Conservation (phyloP, 2,329 filamentous ascomycete genomes). For the Metarhizium robertsii region DNA sequence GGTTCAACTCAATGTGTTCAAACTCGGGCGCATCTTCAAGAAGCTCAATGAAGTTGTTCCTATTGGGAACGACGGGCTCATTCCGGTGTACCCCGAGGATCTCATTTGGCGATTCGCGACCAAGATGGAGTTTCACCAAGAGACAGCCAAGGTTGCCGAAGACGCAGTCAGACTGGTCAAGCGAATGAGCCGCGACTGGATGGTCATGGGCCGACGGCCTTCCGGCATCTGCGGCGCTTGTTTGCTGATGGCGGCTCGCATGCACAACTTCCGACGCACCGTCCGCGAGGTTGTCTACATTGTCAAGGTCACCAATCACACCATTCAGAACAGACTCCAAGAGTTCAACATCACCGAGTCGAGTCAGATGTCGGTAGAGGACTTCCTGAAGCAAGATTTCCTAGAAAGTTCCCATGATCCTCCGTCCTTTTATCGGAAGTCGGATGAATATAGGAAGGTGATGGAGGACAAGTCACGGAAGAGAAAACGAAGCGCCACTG, state of each 20-base stretch:
- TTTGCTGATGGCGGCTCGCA: constrained; percentile 86
- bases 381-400: constrained; percentile 67
- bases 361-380: constrained; percentile 75
- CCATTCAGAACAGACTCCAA: constrained; percentile 80
- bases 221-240: constrained; percentile 92
- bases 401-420: constrained; percentile 70
- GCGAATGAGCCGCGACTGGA: constrained; percentile 96
- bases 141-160: constrained; percentile 74
- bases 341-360: constrained; percentile 87
- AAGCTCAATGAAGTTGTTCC: constrained; percentile 64
- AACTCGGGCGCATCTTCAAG: constrained; percentile 84
- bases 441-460: constrained; percentile 48
- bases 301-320: constrained; percentile 90
- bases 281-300: constrained; percentile 95
- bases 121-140: constrained; percentile 80
- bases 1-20: constrained; percentile 77
- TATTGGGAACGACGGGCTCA: constrained; percentile 54
- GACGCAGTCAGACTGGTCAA: constrained; percentile 82
- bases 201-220: constrained; percentile 86
- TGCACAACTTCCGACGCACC: constrained; percentile 95
- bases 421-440: constrained; percentile 67
- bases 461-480: constrained; percentile 38
- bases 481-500: constrained; percentile 29
- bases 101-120: constrained; percentile 85
- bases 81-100: constrained; percentile 75